A percentile compares a stretch with the other conserved stretches of the same genome.
Conservation (phyloP, 83 land plant species). For the Thuja plicata region DNA sequence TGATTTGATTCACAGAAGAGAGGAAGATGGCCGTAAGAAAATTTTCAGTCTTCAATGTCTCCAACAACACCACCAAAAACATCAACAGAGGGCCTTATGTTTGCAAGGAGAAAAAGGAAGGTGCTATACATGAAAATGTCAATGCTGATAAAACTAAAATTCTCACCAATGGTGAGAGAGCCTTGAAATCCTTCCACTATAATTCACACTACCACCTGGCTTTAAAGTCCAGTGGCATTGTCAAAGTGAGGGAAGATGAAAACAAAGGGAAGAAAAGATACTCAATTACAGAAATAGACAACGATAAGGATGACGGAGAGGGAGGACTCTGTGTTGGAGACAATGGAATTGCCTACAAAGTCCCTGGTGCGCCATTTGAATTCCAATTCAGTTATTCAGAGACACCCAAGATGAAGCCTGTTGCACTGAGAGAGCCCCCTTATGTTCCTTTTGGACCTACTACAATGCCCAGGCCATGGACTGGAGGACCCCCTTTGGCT, state of each 20-base stretch:
- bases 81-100: neutral
- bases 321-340: conserved; percentile 45
- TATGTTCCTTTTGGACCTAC: conserved; percentile 88
- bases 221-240: neutral
- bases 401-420: conserved; percentile 62
- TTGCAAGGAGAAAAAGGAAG: neutral
- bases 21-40: neutral
- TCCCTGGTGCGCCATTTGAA: conserved; percentile 74
- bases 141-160: neutral
- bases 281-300: neutral
- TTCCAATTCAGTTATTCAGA: conserved; percentile 89
- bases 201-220: neutral
- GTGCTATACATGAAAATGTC: neutral
- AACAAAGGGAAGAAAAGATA: neutral
- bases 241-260: neutral
- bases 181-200: neutral
- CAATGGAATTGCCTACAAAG: conserved; percentile 55
- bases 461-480: conserved; percentile 86
- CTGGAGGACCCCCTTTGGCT: conserved; percentile 71
- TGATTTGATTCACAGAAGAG: neutral
- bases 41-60: neutral
- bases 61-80: neutral
- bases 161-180: neutral
- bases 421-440: conserved; percentile 80
- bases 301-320: conserved; percentile 18